Evolutionary conservation across 352 stramenopile genomes (phyloP).

Genomic region (Globisporangium cederbergense): DNA sequence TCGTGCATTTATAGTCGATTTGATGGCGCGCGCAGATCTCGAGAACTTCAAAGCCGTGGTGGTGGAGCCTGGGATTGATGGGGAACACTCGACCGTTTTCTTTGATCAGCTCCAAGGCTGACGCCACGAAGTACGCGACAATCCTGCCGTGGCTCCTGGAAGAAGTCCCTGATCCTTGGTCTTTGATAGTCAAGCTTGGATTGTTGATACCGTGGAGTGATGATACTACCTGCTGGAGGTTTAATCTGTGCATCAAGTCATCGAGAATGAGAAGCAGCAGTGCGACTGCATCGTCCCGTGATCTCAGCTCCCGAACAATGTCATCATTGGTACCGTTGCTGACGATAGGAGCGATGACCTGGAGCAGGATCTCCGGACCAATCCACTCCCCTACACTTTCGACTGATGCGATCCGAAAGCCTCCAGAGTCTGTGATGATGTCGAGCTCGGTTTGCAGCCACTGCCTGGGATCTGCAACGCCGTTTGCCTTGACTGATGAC

Average conservation of each 20-base stretch:
- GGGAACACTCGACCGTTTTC: neutral
- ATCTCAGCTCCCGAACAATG: neutral
- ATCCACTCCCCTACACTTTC: slow-evolving; percentile 17
- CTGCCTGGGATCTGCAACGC: neutral
- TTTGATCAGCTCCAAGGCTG: neutral
- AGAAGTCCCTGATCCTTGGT: too few species aligned
- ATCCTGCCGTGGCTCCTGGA: neutral
- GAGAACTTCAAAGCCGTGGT: slow-evolving; percentile 18
- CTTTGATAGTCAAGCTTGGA: neutral
- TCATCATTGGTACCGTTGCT: neutral
- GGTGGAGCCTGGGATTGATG: neutral
- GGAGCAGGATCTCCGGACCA: slow-evolving; percentile 9
- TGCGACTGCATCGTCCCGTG: neutral
- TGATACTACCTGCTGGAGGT: neutral
- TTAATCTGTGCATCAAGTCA: slow-evolving; percentile 16
- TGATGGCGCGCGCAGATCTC: slow-evolving; percentile 16
- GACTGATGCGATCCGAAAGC: neutral
- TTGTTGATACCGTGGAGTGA: neutral
- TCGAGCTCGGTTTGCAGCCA: slow-evolving; percentile 14
- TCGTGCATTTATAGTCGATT: neutral
- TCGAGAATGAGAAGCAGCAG: slow-evolving; percentile 14
- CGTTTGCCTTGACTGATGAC: neutral
- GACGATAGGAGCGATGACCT: neutral
- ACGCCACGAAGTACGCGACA: slow-evolving; percentile 4
- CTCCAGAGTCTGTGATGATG: slow-evolving; percentile 3